Evolutionary conservation across 108 stramenopile genomes (phyloP), one percentile per base, ranked within the genome.

Genomic region (Skeletonema potamos): DNA sequence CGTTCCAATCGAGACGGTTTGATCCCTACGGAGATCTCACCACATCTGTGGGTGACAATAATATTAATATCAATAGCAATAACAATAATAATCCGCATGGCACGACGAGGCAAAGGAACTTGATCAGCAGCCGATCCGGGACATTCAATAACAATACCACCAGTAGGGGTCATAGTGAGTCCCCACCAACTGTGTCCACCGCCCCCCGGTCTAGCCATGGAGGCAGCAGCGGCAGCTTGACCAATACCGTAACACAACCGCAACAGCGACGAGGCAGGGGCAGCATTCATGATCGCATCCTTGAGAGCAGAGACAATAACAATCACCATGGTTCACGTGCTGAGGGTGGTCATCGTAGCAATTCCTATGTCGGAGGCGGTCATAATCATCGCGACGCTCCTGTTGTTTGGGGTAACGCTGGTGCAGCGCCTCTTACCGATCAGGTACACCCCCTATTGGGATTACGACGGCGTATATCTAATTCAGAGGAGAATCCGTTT

Each of bases 361-460:
- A 51, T n/a, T 51, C 48, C 13, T 20, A 46, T 10, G 51, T 30
- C 20, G 30, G 10, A 26, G 8, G 6, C 24, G 36, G 36, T 39
- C 28, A 36, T 39, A 32, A 28, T 27, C 15, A 18, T 39, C 22
- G 58, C 3, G 67, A n/a, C 1, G 58, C 24, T 57, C 54, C 34
- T 27, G 27, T 68, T 58, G 32, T 68, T 27, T 13, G 34, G 6
- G 34, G 67, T 9, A 68, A 58, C 39, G 37, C 57, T 36, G 76
- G 76, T 58, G 69, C 64, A 12, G 63, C 76, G 55, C 37, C 37
- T n/a, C 76, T 77, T 9, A 27, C 64, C 30, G 30, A 65, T 20
- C 77, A 78, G 44, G 39, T 70, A 1, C 77, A 78, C 18, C 77
- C 70, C 12, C 70, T 72, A 9, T 51, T 77, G 68, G 68, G 59